Percentiles rank a stretch among this genome's conserved stretches.
These are phyloP conservation scores for Phoenix roebelenii DNA, from an alignment of 176 grass and related monocot genomes.

Conservation along the genomic window DNA sequence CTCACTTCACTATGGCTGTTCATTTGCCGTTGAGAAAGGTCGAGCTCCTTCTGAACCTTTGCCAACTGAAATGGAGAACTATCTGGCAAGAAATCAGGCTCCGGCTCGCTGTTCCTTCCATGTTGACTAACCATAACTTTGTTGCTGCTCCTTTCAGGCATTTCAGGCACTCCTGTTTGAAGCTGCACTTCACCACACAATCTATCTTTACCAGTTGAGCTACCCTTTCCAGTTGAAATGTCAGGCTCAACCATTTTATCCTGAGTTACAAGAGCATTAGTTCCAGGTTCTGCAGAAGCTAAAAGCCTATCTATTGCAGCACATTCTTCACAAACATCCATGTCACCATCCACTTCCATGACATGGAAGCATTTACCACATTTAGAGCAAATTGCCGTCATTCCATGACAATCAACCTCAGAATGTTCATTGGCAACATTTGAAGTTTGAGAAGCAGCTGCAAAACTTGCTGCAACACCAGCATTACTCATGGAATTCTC, in stretches of 20 bases:
- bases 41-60: background rate
- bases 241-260: slow-evolving; percentile 21
- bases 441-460: slow-evolving; percentile 18
- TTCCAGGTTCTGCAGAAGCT: background rate
- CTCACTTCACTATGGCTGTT: slow-evolving; percentile 8
- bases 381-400: slow-evolving; percentile 36
- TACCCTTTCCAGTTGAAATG: slow-evolving; percentile 15
- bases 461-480: slow-evolving; percentile 8
- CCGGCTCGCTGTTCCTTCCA: slow-evolving; percentile 12
- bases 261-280: slow-evolving; percentile 6
- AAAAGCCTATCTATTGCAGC: slow-evolving; percentile 16
- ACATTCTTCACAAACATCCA: slow-evolving; percentile 43
- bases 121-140: slow-evolving; percentile 33
- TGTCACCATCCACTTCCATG: slow-evolving; percentile 25
- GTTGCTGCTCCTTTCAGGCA: slow-evolving; percentile 6
- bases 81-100: slow-evolving; percentile 5
- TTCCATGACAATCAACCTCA: slow-evolving; percentile 9
- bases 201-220: background rate
- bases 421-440: slow-evolving; percentile 17
- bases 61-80: slow-evolving; percentile 8
- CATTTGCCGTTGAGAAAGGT: slow-evolving; percentile 4
- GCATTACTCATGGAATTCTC: slow-evolving; percentile 21
- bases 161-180: background rate
- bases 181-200: slow-evolving; percentile 3
- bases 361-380: slow-evolving; percentile 40